Percentiles rank a stretch among this genome's conserved stretches.
Conservation (phyloP, 345 rosid genomes). For the Nephelium lappaceum region DNA sequence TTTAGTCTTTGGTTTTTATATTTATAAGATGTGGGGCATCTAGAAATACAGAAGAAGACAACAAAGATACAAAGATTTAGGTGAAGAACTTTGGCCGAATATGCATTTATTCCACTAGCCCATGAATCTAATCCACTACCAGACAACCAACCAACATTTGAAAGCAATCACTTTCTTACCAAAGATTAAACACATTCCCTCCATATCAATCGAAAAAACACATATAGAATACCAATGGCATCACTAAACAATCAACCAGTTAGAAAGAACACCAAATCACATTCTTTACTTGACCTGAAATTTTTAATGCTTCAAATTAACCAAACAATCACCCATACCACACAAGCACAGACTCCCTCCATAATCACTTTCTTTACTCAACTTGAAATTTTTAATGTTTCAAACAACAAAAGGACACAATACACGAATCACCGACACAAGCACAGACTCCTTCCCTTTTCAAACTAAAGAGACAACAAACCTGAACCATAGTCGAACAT, state of each 20-base stretch:
- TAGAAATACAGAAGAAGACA: too few species aligned
- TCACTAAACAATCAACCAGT: neutral
- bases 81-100: too few species aligned
- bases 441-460: neutral
- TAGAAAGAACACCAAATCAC: neutral
- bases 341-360: neutral
- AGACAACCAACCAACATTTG: slow-evolving; percentile 16
- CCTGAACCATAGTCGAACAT: neutral
- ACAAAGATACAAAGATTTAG: too few species aligned
- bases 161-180: slow-evolving; percentile 19
- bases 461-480: slow-evolving; percentile 4
- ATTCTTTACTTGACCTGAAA: neutral
- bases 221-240: neutral
- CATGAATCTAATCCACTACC: slow-evolving; percentile 31
- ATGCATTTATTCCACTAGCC: too few species aligned
- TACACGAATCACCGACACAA: neutral
- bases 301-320: neutral
- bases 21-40: too few species aligned
- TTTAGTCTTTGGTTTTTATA: too few species aligned
- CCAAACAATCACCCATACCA: neutral
- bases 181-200: neutral
- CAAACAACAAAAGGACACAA: neutral
- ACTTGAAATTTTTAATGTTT: too few species aligned
- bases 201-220: too few species aligned
- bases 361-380: neutral